Evolutionary conservation across 2,329 filamentous ascomycete species (phyloP), one percentile per base, ranked within the genome.

Genomic region (Hymenoscyphus occultus): DNA sequence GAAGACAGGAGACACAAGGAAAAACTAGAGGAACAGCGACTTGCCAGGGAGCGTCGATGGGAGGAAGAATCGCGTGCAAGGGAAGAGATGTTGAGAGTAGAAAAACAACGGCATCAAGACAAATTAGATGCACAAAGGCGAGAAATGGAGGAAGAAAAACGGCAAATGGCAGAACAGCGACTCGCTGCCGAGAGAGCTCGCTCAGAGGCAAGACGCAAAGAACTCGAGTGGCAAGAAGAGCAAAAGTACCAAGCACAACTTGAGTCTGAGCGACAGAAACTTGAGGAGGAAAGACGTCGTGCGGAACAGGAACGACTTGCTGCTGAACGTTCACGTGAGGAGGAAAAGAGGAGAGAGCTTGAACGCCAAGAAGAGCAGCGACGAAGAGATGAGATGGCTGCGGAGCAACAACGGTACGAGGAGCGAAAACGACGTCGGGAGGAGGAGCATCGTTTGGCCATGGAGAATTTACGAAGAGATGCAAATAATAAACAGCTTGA

Each of bases 1-100:
- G 48, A 54, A 54, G 48, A 54, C 9, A 54, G n/a, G 22, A 54
- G 48, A 22, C 48, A 54, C 48, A 54, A 54, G 48, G 48, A 22
- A 54, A 54, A 28, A 12, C 19, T 54, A n/a, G 48, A 28, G 48
- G 19, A 54, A 28, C 48, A 31, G 22, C 10, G 48, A 28, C 48
- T 54, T 54, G 10, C 19, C n/a, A 54, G 48, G 12, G 48, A 54
- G 48, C 48, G 48, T 28, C 48, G 22, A 6, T 19, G 48, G 22
- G 48, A 54, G 22, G 48, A 54, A 22, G 48, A 54, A 22, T 54
- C 48, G 12, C 48, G 10, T 54, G 22, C 48, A 12, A 54, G 48
- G 22, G 48, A 54, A 22, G 19, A 54, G 22, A 22, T 22, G n/a
- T 28, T 54, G 19, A 54, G 19, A 54, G 10, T 54, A 19, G 48